phyloP scores from a whole-genome alignment of 75 land plant genomes.

The Pinus tabuliformis region DNA sequence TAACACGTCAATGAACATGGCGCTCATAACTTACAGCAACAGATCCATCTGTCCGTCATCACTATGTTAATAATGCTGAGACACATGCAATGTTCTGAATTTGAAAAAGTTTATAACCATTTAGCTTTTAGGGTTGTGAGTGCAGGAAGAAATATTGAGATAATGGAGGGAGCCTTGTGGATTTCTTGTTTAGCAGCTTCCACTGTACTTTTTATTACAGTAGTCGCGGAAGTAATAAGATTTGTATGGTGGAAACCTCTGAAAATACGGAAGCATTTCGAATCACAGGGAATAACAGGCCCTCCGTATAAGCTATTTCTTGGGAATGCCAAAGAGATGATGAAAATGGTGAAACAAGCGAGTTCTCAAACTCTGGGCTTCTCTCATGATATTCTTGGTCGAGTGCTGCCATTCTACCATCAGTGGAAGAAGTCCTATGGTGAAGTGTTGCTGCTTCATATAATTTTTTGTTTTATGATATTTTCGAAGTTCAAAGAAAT shows the following conservation, averaged over 20 bases:
- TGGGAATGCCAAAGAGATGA: conserved; percentile 65
- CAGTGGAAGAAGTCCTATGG: conserved; percentile 87
- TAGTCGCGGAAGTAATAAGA: background rate
- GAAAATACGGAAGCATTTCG: conserved; percentile 45
- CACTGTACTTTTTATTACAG: background rate
- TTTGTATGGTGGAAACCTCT: conserved; percentile 64
- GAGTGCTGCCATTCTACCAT: conserved; percentile 73
- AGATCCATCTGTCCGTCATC: too few species aligned
- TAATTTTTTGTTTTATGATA: too few species aligned
- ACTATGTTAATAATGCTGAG: too few species aligned
- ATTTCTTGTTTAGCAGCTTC: background rate
- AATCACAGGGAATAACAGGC: conserved; percentile 60
- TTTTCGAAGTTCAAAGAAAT: too few species aligned
- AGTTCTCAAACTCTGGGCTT: conserved; percentile 46
- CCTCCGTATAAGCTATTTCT: conserved; percentile 57
- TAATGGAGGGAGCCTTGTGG: too few species aligned
- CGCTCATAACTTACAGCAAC: too few species aligned
- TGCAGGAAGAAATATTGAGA: too few species aligned
- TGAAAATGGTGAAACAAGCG: conserved; percentile 48
- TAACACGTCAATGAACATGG: too few species aligned
- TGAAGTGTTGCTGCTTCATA: conserved; percentile 3
- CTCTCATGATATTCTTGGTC: conserved; percentile 70
- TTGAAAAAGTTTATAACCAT: too few species aligned
- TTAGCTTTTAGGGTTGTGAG: too few species aligned
- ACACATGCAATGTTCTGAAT: too few species aligned